Evolutionary conservation across 345 rosid species (phyloP).

Genomic region (Rhodamnia argentea): DNA sequence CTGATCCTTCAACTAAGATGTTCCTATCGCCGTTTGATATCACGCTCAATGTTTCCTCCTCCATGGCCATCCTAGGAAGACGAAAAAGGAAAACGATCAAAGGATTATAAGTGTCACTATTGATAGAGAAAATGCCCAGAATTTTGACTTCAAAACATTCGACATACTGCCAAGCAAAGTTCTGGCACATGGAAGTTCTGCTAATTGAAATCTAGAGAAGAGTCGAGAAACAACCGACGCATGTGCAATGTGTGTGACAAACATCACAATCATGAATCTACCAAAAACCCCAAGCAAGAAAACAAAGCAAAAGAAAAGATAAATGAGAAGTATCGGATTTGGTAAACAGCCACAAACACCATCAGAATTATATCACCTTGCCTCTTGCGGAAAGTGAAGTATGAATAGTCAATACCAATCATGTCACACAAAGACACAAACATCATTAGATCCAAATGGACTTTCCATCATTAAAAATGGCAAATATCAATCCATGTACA

Average conservation of each 20-base stretch:
- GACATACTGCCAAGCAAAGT: neutral
- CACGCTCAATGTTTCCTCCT: constrained; percentile 11
- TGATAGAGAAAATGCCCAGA: neutral
- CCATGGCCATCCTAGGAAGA: constrained; percentile 10
- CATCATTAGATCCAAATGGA: neutral
- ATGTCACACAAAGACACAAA: neutral
- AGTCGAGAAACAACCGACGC: neutral
- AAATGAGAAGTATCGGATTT: neutral
- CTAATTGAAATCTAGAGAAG: neutral
- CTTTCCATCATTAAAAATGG: neutral
- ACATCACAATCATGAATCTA: neutral
- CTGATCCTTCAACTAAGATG: constrained; percentile 12
- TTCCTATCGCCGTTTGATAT: constrained; percentile 9
- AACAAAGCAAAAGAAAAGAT: neutral
- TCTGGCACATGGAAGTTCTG: neutral
- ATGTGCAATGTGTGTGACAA: neutral
- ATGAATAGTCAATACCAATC: neutral
- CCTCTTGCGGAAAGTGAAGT: neutral
- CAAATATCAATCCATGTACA: neutral
- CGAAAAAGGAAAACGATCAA: neutral
- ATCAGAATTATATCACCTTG: neutral
- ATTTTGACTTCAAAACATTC: neutral
- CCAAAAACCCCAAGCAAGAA: neutral
- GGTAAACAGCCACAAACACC: neutral
- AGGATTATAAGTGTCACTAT: neutral